These are phyloP conservation scores for Emmonsiellopsis sp. DNA, from an alignment of 2,329 filamentous ascomycete genomes.

Conservation along the genomic window DNA sequence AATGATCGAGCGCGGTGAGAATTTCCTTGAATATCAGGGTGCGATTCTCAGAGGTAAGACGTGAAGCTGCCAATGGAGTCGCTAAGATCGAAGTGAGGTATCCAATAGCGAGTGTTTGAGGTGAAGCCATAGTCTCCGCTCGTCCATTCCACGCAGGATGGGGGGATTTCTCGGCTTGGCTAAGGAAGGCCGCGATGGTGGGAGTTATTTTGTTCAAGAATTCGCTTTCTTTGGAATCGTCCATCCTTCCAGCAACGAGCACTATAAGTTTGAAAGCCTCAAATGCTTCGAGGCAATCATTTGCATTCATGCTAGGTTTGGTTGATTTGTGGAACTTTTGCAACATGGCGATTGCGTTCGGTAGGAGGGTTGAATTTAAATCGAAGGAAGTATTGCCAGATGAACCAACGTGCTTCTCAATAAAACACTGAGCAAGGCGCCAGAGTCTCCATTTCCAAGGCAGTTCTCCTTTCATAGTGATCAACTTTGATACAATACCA, in stretches of 20 bases:
- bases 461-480: constrained; percentile 22
- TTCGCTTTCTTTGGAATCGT: constrained; percentile 11
- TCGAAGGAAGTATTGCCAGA: constrained; percentile 14
- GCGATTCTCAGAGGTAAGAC: constrained; percentile 22
- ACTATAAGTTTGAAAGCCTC: constrained; percentile 29
- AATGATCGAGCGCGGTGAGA: constrained; percentile 11
- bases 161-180: constrained; percentile 19
- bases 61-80: constrained; percentile 21
- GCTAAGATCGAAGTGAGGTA: constrained; percentile 27
- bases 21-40: constrained; percentile 25
- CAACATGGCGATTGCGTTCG: constrained; percentile 21
- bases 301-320: constrained; percentile 10
- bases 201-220: constrained; percentile 17
- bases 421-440: constrained; percentile 26
- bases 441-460: constrained; percentile 36
- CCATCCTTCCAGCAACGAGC: constrained; percentile 15
- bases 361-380: constrained; percentile 17
- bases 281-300: constrained; percentile 27
- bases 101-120: constrained; percentile 20
- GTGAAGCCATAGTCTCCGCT: constrained; percentile 24
- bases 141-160: constrained; percentile 30
- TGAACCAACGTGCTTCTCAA: constrained; percentile 21
- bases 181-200: constrained; percentile 1
- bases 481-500: constrained; percentile 11
- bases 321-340: constrained; percentile 21